These are phyloP conservation scores for Phytophthora ohioensis DNA, from an alignment of 352 stramenopile species.

Conservation along the genomic window DNA sequence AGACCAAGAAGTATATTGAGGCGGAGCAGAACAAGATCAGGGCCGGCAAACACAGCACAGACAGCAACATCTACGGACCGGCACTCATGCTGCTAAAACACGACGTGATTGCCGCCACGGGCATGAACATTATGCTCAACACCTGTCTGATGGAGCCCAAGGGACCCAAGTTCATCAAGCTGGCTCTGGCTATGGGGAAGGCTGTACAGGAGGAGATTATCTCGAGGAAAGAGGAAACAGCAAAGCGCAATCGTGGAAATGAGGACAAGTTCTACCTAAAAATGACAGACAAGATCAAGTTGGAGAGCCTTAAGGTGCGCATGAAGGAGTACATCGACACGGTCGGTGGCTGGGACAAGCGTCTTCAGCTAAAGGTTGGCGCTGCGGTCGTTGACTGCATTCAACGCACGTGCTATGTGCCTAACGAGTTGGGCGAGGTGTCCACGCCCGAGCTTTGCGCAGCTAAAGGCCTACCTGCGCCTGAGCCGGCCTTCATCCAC, in stretches of 20 bases:
- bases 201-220: constrained; percentile 83
- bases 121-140: constrained; percentile 81
- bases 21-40: constrained; percentile 64
- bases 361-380: constrained; percentile 92
- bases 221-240: constrained; percentile 50
- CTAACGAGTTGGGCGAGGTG: constrained; percentile 39
- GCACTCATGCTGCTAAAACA: constrained; percentile 67
- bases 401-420: constrained; percentile 82
- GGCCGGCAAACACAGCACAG: constrained; percentile 61
- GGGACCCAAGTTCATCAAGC: constrained; percentile 85
- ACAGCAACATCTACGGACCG: constrained; percentile 80
- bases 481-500: constrained; percentile 71
- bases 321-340: constrained; percentile 76
- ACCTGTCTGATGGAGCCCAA: constrained; percentile 69
- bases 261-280: constrained; percentile 44
- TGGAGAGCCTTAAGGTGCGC: constrained; percentile 44
- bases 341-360: constrained; percentile 88
- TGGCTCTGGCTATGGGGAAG: constrained; percentile 79
- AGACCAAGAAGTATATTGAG: constrained; percentile 51
- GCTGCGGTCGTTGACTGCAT: constrained; percentile 81
- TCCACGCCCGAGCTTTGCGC: constrained; percentile 45
- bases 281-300: constrained; percentile 39
- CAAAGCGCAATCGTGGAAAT: constrained; percentile 36
- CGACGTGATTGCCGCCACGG: constrained; percentile 64
- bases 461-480: constrained; percentile 34